phyloP scores from a whole-genome alignment of 2,329 filamentous ascomycete genomes.

The Helotiales sp. region DNA sequence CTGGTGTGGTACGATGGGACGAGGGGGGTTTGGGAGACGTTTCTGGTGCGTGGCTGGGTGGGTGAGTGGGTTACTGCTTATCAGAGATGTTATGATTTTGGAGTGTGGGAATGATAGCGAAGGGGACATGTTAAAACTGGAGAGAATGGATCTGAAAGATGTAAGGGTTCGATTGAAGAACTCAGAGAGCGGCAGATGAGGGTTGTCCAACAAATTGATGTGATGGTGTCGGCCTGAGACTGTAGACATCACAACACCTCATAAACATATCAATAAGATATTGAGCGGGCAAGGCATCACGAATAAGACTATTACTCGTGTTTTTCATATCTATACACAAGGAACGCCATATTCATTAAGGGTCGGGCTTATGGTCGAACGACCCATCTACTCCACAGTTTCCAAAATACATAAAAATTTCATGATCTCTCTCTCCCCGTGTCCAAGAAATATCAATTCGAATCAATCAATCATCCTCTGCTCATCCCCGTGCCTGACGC shows the following conservation, averaged over 20 bases:
- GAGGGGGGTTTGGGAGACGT: background rate
- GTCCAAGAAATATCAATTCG: background rate
- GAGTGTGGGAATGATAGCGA: too few species aligned
- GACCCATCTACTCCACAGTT: background rate
- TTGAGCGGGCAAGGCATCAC: too few species aligned
- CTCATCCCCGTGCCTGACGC: slow-evolving; percentile 23
- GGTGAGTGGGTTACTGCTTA: too few species aligned
- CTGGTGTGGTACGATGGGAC: background rate
- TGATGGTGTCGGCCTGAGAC: too few species aligned
- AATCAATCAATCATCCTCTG: slow-evolving; percentile 14
- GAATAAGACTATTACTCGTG: background rate
- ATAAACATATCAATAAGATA: too few species aligned
- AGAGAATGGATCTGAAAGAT: too few species aligned
- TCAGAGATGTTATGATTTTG: background rate
- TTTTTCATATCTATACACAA: background rate
- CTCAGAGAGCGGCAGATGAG: too few species aligned
- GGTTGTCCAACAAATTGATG: too few species aligned
- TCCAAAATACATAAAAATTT: slow-evolving; percentile 14
- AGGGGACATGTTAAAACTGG: too few species aligned
- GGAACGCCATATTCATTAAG: slow-evolving; percentile 12
- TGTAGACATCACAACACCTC: too few species aligned
- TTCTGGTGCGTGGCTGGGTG: background rate
- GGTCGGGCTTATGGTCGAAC: background rate
- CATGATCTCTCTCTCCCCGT: background rate
- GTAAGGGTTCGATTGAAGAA: too few species aligned